Evolutionary conservation across 140 eudicot genomes (phyloP), one percentile per base, ranked within the genome.

Genomic region (Cichorium intybus): DNA sequence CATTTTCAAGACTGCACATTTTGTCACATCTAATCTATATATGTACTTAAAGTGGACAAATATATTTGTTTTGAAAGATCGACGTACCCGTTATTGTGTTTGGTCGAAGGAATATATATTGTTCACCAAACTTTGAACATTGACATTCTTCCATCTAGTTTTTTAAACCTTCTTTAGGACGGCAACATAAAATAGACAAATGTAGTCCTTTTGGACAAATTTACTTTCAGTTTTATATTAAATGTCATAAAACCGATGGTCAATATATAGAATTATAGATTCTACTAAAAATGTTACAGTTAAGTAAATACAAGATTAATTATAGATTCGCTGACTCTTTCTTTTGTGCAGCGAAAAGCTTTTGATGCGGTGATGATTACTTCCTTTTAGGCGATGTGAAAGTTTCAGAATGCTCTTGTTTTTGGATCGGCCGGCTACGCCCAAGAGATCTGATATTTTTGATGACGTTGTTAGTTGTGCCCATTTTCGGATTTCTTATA

Each of bases 101-200:
- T 56, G 72, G 60, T 56, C 45, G 24, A 8, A 59, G 24, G 78
- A 64, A 73, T 56, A 41, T 64, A 33, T 65, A 66, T 74, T 61
- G 57, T 50, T 58, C 56, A 49, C 74, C 69, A 56, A 73, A 66
- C 61, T 65, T 73, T 58, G 56, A 66, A 58, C 26, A 20, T 66
- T 58, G 57, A 74, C 73, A 59, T 66, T 57, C 37, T 58, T 31
- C 53, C 16, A 18, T 27, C 2, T 61, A 23, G 50, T 7, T 50
- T 12, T 12, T 31, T 14, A n/a, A 61, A 23, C 35, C 69, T 73
- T 64, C 15, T 34, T 37, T 65, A 4, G 27, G 28, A n/a, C 47
- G 56, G 33, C 67, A 49, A 45, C 50, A 16, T 10, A 43, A 62
- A 55, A 22, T 63, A 43, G 58, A 63, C 12, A n/a, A 6, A 64